These are phyloP conservation scores for Flammula alnicola DNA, from an alignment of 1,284 basidiomycete genomes.

Conservation along the genomic window DNA sequence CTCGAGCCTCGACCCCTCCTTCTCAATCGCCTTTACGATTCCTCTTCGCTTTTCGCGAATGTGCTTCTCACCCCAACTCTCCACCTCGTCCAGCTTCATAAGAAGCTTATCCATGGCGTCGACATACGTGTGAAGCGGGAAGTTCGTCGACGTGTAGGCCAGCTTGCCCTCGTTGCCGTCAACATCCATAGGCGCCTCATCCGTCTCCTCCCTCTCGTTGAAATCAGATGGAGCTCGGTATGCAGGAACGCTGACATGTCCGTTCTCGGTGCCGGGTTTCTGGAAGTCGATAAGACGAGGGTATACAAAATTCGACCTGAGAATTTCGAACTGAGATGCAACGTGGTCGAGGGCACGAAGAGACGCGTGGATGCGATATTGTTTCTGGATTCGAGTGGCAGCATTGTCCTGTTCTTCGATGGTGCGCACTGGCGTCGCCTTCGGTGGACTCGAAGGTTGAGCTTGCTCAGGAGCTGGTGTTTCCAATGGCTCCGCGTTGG, in stretches of 20 bases:
- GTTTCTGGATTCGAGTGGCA: conserved; percentile 42
- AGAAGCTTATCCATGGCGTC: conserved; percentile 63
- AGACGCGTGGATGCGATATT: conserved; percentile 41
- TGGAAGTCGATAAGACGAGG: conserved; percentile 46
- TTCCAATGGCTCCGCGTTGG: conserved; percentile 5
- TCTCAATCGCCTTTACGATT: conserved; percentile 66
- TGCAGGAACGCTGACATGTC: conserved; percentile 32
- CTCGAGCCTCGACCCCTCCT: conserved; percentile 47
- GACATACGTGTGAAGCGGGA: conserved; percentile 49
- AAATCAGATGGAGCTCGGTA: conserved; percentile 19
- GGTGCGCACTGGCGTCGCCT: conserved; percentile 15
- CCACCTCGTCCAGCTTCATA: conserved; percentile 66
- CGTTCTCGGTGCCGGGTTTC: conserved; percentile 26
- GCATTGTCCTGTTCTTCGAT: conserved; percentile 37
- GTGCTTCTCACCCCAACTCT: conserved; percentile 61
- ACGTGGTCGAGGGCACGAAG: conserved; percentile 34
- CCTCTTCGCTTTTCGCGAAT: conserved; percentile 63
- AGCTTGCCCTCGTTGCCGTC: conserved; percentile 37
- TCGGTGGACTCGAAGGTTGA: conserved; percentile 3
- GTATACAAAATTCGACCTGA: conserved; percentile 38
- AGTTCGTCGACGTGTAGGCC: conserved; percentile 56
- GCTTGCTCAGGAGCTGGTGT: neutral
- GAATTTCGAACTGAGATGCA: conserved; percentile 34
- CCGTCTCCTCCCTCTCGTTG: conserved; percentile 17
- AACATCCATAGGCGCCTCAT: conserved; percentile 23